A percentile compares a stretch with the other conserved stretches of the same genome.
Evolutionary conservation across 805 yeast species (phyloP).

Genomic region (Isabelozyma pseudorhagii): DNA sequence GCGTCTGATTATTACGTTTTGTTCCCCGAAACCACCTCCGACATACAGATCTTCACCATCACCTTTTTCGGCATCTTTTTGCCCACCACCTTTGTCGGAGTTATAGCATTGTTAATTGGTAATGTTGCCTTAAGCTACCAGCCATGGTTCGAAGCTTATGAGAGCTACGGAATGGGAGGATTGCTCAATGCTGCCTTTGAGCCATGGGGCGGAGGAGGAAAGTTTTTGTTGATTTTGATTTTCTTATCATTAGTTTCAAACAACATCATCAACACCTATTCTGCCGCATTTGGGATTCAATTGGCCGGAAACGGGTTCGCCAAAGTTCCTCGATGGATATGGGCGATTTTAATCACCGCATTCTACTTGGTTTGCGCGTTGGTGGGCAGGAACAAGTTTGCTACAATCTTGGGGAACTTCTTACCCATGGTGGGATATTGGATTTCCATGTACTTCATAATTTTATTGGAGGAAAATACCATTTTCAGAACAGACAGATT

Average conservation of each 20-base stretch:
- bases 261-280: slow-evolving; percentile 76
- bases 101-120: slow-evolving; percentile 68
- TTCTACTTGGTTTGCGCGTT: slow-evolving; percentile 68
- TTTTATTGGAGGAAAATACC: slow-evolving; percentile 67
- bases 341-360: slow-evolving; percentile 62
- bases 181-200: slow-evolving; percentile 58
- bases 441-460: slow-evolving; percentile 76
- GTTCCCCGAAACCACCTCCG: slow-evolving; percentile 70
- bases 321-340: slow-evolving; percentile 72
- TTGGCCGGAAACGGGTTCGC: slow-evolving; percentile 53
- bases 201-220: slow-evolving; percentile 79
- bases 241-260: slow-evolving; percentile 77
- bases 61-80: slow-evolving; percentile 65
- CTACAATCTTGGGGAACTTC: slow-evolving; percentile 73
- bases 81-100: slow-evolving; percentile 76
- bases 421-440: slow-evolving; percentile 91
- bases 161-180: slow-evolving; percentile 69
- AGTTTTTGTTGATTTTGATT: slow-evolving; percentile 65
- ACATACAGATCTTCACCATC: slow-evolving; percentile 48
- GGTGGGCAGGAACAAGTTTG: slow-evolving; percentile 71
- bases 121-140: slow-evolving; percentile 57
- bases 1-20: slow-evolving; percentile 82
- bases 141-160: slow-evolving; percentile 59
- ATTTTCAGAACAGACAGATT: slow-evolving; percentile 57
- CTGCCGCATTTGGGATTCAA: slow-evolving; percentile 79